Evolutionary conservation across 164 flowering plant species (phyloP).

Genomic region (Kingdonia uniflora): DNA sequence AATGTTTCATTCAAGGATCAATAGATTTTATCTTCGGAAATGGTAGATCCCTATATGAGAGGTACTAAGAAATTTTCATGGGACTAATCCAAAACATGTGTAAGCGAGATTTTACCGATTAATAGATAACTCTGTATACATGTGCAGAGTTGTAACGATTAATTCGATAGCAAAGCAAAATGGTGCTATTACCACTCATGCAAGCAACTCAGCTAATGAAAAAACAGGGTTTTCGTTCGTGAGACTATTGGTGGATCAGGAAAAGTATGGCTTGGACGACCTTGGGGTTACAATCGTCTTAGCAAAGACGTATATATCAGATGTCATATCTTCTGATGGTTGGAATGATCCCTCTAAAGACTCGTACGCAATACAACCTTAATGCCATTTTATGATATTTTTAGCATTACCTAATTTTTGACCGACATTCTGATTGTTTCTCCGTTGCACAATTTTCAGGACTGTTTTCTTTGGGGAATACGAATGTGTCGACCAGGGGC

Average conservation of each 20-base stretch:
- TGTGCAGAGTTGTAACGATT: constrained; percentile 32
- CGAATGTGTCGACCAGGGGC: constrained; percentile 65
- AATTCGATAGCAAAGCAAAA: constrained; percentile 37
- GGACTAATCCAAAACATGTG: neutral
- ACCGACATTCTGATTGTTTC: neutral
- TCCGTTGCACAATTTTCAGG: constrained; percentile 20
- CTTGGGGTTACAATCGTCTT: constrained; percentile 81
- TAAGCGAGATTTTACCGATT: neutral
- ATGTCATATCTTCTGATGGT: constrained; percentile 40
- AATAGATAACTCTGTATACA: neutral
- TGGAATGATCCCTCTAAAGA: constrained; percentile 49
- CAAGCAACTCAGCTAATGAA: constrained; percentile 33
- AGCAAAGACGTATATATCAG: constrained; percentile 54
- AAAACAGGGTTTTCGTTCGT: constrained; percentile 70
- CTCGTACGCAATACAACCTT: constrained; percentile 24
- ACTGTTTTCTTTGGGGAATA: constrained; percentile 75
- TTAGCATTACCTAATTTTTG: neutral
- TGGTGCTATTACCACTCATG: constrained; percentile 73
- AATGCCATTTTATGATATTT: constrained; percentile 2
- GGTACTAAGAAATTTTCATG: constrained; percentile 9
- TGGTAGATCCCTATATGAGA: constrained; percentile 61
- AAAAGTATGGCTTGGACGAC: constrained; percentile 64
- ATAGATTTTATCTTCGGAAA: constrained; percentile 77
- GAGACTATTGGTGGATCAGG: constrained; percentile 49
- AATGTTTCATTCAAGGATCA: constrained; percentile 70